phyloP scores from a whole-genome alignment of 352 stramenopile genomes.

The Globisporangium alternatum region DNA sequence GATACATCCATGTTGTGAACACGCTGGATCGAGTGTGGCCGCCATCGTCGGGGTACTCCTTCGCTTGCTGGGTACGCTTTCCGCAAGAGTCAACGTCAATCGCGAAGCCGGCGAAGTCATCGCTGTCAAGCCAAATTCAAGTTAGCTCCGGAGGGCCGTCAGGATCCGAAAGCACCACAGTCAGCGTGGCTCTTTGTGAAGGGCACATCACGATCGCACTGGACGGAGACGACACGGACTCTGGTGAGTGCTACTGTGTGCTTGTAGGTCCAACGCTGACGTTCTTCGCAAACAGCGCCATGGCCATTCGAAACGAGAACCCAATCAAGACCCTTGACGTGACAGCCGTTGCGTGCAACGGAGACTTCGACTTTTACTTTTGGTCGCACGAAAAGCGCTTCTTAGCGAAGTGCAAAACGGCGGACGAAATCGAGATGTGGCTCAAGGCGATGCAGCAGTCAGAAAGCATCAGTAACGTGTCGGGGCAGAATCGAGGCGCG shows the following conservation, averaged over 20 bases:
- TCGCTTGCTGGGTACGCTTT: slow-evolving; percentile 74
- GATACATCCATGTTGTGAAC: slow-evolving; percentile 69
- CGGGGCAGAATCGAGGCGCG: slow-evolving; percentile 24
- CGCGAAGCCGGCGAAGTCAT: not conserved
- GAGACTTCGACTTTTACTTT: slow-evolving; percentile 43
- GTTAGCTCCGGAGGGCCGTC: not conserved
- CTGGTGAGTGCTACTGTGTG: slow-evolving; percentile 47
- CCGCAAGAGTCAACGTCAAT: slow-evolving; percentile 17
- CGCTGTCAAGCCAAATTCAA: not conserved
- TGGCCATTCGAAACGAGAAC: slow-evolving; percentile 30
- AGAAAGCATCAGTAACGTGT: slow-evolving; percentile 32
- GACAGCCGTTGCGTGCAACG: slow-evolving; percentile 31
- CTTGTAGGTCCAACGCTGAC: slow-evolving; percentile 57
- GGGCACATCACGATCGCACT: slow-evolving; percentile 40
- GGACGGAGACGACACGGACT: slow-evolving; percentile 34
- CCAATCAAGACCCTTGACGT: slow-evolving; percentile 41
- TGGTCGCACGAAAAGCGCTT: slow-evolving; percentile 42
- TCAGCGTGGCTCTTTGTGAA: slow-evolving; percentile 57
- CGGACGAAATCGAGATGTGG: slow-evolving; percentile 52
- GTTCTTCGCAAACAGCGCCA: slow-evolving; percentile 44
- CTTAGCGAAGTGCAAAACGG: slow-evolving; percentile 23
- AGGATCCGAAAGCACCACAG: slow-evolving; percentile 8
- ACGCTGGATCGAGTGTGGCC: slow-evolving; percentile 60
- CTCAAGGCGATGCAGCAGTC: slow-evolving; percentile 53
- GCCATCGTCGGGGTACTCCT: slow-evolving; percentile 68